A percentile compares a stretch with the other conserved stretches of the same genome.
phyloP scores from a whole-genome alignment of 164 flowering plant species.

The Nymphaea colorata region DNA sequence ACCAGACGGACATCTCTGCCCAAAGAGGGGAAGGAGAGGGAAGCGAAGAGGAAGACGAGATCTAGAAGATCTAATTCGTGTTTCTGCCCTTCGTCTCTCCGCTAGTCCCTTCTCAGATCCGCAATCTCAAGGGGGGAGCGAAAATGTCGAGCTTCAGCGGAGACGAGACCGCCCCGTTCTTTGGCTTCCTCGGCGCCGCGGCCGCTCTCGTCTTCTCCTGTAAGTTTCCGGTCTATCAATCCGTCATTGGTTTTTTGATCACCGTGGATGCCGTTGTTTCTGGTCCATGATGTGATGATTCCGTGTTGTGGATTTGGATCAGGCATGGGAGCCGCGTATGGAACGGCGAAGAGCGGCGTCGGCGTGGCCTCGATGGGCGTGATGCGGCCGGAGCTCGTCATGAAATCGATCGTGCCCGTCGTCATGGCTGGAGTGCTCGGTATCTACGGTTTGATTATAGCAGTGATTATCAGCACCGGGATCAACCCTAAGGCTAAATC shows the following conservation, averaged over 20 bases:
- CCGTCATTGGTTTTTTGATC: neutral
- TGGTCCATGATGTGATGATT: neutral
- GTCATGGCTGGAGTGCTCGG: conserved; percentile 94
- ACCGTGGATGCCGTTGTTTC: neutral
- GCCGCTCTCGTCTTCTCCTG: conserved; percentile 78
- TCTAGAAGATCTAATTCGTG: too few relatives aligned
- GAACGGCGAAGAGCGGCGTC: conserved; percentile 86
- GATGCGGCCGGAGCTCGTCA: conserved; percentile 87
- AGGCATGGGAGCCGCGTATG: conserved; percentile 98
- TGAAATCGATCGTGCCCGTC: conserved; percentile 86
- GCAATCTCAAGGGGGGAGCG: neutral
- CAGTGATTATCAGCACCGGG: conserved; percentile 84
- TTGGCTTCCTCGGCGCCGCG: conserved; percentile 81
- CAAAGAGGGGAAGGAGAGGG: neutral
- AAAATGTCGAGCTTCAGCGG: conserved; percentile 53
- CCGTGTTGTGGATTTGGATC: neutral
- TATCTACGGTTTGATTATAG: conserved; percentile 74
- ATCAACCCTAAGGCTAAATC: conserved; percentile 83
- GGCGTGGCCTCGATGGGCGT: conserved; percentile 92
- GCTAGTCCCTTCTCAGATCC: neutral
- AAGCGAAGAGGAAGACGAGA: neutral
- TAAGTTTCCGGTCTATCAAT: conserved; percentile 10
- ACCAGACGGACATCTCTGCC: neutral
- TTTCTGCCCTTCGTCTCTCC: neutral
- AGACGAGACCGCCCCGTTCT: conserved; percentile 85